phyloP scores from a whole-genome alignment of 805 yeast genomes.

The Debaryomyces maramus region DNA sequence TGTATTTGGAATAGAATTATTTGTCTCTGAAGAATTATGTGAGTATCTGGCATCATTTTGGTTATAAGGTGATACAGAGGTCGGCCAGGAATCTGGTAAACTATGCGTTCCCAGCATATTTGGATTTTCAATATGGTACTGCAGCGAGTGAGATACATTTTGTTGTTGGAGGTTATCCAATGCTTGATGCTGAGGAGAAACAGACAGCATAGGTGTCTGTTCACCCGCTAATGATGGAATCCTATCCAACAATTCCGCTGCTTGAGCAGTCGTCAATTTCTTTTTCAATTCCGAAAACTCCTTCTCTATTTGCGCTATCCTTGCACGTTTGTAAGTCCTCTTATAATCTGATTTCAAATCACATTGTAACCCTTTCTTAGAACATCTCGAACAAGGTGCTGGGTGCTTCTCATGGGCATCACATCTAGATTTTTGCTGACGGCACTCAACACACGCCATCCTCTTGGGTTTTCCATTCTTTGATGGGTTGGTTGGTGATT shows the following conservation, averaged over 20 bases:
- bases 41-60: slow-evolving; percentile 4
- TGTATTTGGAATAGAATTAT: slow-evolving; percentile 28
- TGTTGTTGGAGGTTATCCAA: neutral
- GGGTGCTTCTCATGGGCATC: slow-evolving; percentile 81
- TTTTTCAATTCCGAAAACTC: slow-evolving; percentile 71
- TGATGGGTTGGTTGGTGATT: slow-evolving; percentile 7
- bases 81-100: slow-evolving; percentile 6
- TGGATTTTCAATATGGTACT: neutral
- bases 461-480: slow-evolving; percentile 41
- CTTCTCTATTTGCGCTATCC: slow-evolving; percentile 78
- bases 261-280: slow-evolving; percentile 41
- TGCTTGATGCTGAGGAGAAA: slow-evolving; percentile 4
- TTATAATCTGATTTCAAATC: slow-evolving; percentile 78
- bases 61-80: slow-evolving; percentile 8
- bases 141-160: neutral
- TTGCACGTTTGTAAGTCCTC: slow-evolving; percentile 84
- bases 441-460: slow-evolving; percentile 92
- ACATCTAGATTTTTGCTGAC: slow-evolving; percentile 92
- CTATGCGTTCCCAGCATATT: neutral
- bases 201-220: neutral
- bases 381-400: slow-evolving; percentile 79
- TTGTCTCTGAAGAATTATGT: slow-evolving; percentile 21
- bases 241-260: slow-evolving; percentile 28
- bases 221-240: slow-evolving; percentile 22
- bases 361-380: slow-evolving; percentile 67